phyloP scores from a whole-genome alignment of 1,284 basidiomycete species.

The Sphaerobolus stellatus region DNA sequence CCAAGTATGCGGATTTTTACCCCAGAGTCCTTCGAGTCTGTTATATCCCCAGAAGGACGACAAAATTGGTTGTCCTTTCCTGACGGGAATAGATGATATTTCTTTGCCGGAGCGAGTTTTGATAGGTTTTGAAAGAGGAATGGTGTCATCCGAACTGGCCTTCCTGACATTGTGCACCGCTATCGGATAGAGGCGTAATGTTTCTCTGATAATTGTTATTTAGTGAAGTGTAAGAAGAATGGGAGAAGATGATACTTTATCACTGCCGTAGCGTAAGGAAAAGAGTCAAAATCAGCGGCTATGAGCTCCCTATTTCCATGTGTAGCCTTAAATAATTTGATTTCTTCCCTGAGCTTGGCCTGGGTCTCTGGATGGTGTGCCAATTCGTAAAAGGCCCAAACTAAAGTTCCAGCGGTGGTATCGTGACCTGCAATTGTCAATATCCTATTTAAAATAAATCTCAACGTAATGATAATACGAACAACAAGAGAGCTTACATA shows the following conservation, averaged over 20 bases:
- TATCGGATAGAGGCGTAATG: conserved; percentile 46
- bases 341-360: conserved; percentile 38
- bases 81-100: conserved; percentile 33
- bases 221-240: background rate
- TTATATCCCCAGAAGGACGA: conserved; percentile 42
- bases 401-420: conserved; percentile 41
- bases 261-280: conserved; percentile 45
- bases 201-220: conserved; percentile 32
- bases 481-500: conserved; percentile 14
- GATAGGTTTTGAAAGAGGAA: conserved; percentile 49
- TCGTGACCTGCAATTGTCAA: conserved; percentile 18
- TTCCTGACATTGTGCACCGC: conserved; percentile 43
- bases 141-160: conserved; percentile 47
- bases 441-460: conserved; percentile 18
- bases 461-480: conserved; percentile 13
- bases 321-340: conserved; percentile 33
- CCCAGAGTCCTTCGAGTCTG: conserved; percentile 49
- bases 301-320: conserved; percentile 41
- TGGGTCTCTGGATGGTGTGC: conserved; percentile 39
- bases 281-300: conserved; percentile 41
- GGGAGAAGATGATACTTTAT: conserved; percentile 36
- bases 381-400: conserved; percentile 45
- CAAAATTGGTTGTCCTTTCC: conserved; percentile 38
- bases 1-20: conserved; percentile 50
- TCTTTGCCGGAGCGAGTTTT: conserved; percentile 36